These are phyloP conservation scores for Fusarium algeriense DNA, from an alignment of 2,329 filamentous ascomycete genomes.

Conservation along the genomic window DNA sequence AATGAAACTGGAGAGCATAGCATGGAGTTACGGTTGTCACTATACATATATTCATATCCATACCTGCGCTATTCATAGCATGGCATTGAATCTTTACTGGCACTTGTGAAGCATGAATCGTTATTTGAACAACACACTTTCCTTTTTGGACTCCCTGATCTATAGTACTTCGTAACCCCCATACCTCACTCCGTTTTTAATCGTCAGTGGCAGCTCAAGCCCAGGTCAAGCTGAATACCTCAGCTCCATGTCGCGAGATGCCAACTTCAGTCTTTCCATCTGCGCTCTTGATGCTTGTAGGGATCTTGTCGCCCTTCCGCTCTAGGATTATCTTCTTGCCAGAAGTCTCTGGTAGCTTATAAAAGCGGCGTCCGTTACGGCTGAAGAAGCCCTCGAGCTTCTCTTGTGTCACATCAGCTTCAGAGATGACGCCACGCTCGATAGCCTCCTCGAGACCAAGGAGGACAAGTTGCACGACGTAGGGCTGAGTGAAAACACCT, in stretches of 20 bases:
- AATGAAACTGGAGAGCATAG: constrained; percentile 36
- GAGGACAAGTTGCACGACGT: constrained; percentile 74
- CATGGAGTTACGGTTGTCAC: constrained; percentile 48
- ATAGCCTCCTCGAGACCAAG: constrained; percentile 71
- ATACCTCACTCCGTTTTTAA: constrained; percentile 3
- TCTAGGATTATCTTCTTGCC: constrained; percentile 54
- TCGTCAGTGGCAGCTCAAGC: constrained; percentile 14
- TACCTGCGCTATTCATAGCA: constrained; percentile 13
- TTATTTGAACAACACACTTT: background rate
- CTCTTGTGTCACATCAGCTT: constrained; percentile 66
- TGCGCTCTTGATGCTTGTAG: constrained; percentile 53
- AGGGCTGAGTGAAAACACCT: constrained; percentile 84
- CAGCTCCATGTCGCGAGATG: constrained; percentile 56
- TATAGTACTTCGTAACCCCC: constrained; percentile 1
- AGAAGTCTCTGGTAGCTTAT: constrained; percentile 54
- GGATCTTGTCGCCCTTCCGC: constrained; percentile 57
- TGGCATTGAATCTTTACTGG: background rate
- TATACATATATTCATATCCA: constrained; percentile 38
- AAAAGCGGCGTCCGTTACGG: constrained; percentile 66
- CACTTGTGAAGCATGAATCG: background rate
- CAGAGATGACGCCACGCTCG: constrained; percentile 63
- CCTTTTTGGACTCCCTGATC: constrained; percentile 2
- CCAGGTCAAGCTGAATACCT: constrained; percentile 59
- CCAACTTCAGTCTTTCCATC: constrained; percentile 59
- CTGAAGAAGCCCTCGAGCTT: constrained; percentile 67